Conservation (phyloP, 2,329 filamentous ascomycete genomes). For the Talaromyces sp. region DNA sequence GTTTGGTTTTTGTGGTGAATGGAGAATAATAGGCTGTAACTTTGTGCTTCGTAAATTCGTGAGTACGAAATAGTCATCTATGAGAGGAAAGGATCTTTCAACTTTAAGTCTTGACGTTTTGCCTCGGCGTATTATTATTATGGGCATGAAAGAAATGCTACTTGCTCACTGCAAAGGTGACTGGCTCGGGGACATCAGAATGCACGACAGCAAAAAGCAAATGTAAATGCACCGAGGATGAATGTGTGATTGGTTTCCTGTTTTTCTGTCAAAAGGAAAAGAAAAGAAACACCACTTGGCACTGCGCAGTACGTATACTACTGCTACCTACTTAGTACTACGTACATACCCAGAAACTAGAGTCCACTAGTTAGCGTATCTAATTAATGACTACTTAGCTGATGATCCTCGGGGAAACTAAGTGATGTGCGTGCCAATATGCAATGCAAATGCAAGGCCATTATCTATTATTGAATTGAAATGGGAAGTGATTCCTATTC, state of each 20-base stretch:
- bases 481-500: background rate
- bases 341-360: too few species aligned
- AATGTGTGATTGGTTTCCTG: background rate
- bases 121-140: background rate
- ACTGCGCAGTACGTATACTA: too few species aligned
- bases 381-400: background rate
- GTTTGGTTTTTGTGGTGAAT: background rate
- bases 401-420: background rate
- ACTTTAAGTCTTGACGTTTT: background rate
- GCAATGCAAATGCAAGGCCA: background rate
- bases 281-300: too few species aligned
- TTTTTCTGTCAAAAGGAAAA: background rate
- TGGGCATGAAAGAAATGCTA: background rate
- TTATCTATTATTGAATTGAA: background rate
- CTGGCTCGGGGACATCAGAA: background rate
- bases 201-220: background rate
- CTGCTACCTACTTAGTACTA: too few species aligned
- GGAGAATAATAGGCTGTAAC: background rate
- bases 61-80: background rate
- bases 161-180: background rate
- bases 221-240: background rate
- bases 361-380: background rate
- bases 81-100: background rate
- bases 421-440: background rate
- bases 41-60: background rate